Evolutionary conservation across 345 rosid species (phyloP), one percentile per base, ranked within the genome.

Genomic region (Eucalyptus erythrocorys): DNA sequence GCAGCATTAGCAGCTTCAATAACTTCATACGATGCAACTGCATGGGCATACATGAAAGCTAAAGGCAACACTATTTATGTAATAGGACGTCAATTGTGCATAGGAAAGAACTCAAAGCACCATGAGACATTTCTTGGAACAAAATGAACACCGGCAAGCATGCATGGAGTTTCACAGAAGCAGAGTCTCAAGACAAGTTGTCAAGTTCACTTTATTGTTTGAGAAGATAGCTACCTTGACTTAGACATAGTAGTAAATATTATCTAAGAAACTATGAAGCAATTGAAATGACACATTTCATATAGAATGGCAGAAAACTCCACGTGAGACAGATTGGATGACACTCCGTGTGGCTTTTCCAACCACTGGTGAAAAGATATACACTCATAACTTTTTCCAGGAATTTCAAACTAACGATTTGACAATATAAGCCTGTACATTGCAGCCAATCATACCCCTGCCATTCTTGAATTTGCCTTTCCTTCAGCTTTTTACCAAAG

Each of bases 401-500:
- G 84, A 76, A 76, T 42, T 76, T 40, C 47, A 76, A 76, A 76
- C 84, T 21, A 76, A 40, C 15, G 4, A 40, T 40, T 22, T 76
- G 84, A 76, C 84, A 76, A 76, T 2, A 76, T 76, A 26, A 76
- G 68, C 15, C 8, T 76, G 30, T 76, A 76, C 45, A 76, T 76
- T 76, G 47, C 16, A 76, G 30, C 84, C 26, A 43, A 79, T 26
- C 40, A 89, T 95, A 97, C 99, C 94, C 94, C 90, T 92, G 92
- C 99, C 99, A 97, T 96, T 96, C 99, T 90, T 93, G 93, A 86
- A 95, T 91, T 87, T 97, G 98, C 91, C 97, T 95, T 90, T 94
- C 96, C 93, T 97, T 94, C 93, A 96, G 85, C 91, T 92, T 95
- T 86, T 97, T 97, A 91, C 99, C 99, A 88, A 97, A 97, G 40